Percentiles rank a stretch among this genome's conserved stretches.
phyloP scores from a whole-genome alignment of 495 filamentous ascomycete species.

The Achaetomiella virescens region DNA sequence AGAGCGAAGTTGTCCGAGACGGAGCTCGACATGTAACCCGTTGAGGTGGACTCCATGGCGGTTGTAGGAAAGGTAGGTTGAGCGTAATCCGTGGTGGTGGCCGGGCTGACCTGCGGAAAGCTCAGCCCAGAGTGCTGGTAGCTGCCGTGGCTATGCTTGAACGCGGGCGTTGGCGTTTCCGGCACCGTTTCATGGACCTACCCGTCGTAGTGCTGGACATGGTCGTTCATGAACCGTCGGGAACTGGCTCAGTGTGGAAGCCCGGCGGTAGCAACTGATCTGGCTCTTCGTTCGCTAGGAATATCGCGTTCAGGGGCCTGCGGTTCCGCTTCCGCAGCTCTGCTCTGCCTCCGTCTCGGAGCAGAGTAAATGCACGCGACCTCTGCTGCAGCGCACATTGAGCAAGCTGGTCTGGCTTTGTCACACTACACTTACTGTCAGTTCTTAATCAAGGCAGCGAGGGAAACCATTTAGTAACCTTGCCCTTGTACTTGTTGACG shows the following conservation, averaged over 20 bases:
- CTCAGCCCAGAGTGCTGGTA: conserved; percentile 21
- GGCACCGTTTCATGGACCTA: background rate
- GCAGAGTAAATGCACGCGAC: conserved; percentile 32
- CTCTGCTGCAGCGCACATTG: conserved; percentile 26
- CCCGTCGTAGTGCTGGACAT: background rate
- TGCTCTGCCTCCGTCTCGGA: conserved; percentile 18
- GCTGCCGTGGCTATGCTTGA: conserved; percentile 7
- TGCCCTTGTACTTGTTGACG: conserved; percentile 18
- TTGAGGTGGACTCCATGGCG: conserved; percentile 4
- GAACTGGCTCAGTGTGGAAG: conserved; percentile 11
- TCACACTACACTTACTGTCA: conserved; percentile 32
- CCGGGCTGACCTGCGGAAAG: conserved; percentile 10
- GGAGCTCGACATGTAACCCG: conserved; percentile 10
- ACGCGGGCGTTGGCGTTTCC: conserved; percentile 14
- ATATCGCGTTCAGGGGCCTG: conserved; percentile 12
- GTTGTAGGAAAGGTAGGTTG: conserved; percentile 7
- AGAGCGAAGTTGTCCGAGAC: conserved; percentile 7
- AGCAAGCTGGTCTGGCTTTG: conserved; percentile 35
- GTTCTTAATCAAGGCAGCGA: background rate
- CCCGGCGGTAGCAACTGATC: conserved; percentile 27
- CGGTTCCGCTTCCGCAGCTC: background rate
- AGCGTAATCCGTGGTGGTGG: background rate
- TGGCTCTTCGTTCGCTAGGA: conserved; percentile 20
- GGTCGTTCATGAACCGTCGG: background rate
- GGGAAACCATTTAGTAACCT: background rate